Percentiles rank a stretch among this genome's conserved stretches.
phyloP scores from a whole-genome alignment of 2,329 filamentous ascomycete species.

The Alternaria ethzedia region DNA sequence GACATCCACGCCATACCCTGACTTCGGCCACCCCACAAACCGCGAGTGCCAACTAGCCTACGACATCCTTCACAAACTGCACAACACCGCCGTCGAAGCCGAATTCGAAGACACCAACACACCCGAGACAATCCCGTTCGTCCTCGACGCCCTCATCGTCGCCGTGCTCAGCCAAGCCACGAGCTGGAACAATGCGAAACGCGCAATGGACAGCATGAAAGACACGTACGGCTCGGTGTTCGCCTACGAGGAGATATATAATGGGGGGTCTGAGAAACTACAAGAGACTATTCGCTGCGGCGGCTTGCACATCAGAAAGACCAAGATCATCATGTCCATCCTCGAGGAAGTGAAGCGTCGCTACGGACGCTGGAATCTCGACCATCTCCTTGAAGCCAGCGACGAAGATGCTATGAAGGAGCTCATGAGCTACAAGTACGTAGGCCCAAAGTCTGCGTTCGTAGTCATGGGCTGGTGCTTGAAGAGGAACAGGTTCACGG shows the following conservation, averaged over 20 bases:
- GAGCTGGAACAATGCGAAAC: conserved; percentile 10
- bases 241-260: conserved; percentile 1
- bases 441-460: conserved; percentile 13
- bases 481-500: conserved; percentile 7
- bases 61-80: conserved; percentile 2
- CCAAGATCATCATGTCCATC: conserved; percentile 8
- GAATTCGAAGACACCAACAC: conserved; percentile 1
- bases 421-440: conserved; percentile 10
- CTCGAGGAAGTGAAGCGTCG: conserved; percentile 8
- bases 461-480: conserved; percentile 11
- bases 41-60: conserved; percentile 9
- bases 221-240: conserved; percentile 3
- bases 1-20: conserved; percentile 4
- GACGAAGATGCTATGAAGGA: conserved; percentile 15
- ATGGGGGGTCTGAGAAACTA: not conserved
- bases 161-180: conserved; percentile 8
- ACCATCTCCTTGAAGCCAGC: conserved; percentile 1
- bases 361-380: conserved; percentile 5
- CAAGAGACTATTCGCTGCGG: conserved; percentile 3
- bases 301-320: conserved; percentile 6
- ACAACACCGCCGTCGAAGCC: conserved; percentile 6
- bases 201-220: conserved; percentile 8
- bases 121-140: conserved; percentile 5
- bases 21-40: conserved; percentile 6
- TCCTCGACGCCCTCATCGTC: conserved; percentile 10